Conservation (phyloP, 1,139 yeast genomes). For the Candida freyschussii region DNA sequence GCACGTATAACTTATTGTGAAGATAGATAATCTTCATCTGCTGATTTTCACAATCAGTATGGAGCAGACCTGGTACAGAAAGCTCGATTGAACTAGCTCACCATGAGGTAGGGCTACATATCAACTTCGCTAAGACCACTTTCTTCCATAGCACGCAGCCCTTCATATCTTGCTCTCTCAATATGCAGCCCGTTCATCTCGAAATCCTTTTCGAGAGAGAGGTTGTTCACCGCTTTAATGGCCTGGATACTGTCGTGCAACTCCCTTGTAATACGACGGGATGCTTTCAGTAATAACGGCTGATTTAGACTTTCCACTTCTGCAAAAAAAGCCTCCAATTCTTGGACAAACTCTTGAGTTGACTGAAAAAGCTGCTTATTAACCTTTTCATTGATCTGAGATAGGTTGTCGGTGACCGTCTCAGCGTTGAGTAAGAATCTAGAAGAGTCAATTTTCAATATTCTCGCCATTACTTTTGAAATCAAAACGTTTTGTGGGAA, state of each 20-base stretch:
- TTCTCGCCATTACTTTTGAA: conserved; percentile 18
- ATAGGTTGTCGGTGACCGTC: conserved; percentile 13
- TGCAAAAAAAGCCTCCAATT: conserved; percentile 26
- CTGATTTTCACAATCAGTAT: too few species aligned
- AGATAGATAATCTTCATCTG: too few species aligned
- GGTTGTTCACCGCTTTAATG: conserved; percentile 14
- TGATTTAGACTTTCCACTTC: conserved; percentile 15
- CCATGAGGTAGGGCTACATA: too few species aligned
- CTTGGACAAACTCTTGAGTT: conserved; percentile 27
- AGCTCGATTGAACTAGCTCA: too few species aligned
- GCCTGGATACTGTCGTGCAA: conserved; percentile 14
- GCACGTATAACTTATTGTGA: too few species aligned
- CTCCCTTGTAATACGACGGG: conserved; percentile 20
- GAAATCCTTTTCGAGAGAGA: conserved; percentile 11
- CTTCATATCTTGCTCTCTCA: conserved; percentile 27
- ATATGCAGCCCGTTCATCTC: conserved; percentile 19
- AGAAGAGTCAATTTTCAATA: conserved; percentile 26
- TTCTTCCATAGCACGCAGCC: conserved; percentile 25
- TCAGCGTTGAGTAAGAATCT: conserved; percentile 23
- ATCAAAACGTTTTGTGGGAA: conserved; percentile 24
- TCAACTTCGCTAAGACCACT: conserved; percentile 33
- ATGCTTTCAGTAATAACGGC: conserved; percentile 16
- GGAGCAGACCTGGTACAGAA: too few species aligned
- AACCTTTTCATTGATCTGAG: conserved; percentile 25
- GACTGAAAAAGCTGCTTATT: conserved; percentile 24